Conservation (phyloP, 352 stramenopile species). For the Achlya hypogyna region DNA sequence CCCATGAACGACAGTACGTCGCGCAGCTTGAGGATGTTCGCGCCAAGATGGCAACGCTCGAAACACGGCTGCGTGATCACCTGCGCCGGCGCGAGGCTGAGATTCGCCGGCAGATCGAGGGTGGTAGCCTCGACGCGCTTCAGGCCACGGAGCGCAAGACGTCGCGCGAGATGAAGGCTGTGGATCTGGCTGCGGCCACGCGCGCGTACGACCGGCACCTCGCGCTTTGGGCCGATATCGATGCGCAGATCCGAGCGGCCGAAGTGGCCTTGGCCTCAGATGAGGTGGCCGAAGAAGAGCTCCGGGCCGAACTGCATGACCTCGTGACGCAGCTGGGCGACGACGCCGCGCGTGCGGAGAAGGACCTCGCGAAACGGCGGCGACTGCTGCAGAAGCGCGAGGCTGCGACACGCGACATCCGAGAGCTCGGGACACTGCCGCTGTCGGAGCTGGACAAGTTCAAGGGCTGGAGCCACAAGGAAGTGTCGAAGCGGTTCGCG, state of each 20-base stretch:
- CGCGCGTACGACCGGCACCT: conserved; percentile 57
- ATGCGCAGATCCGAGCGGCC: conserved; percentile 42
- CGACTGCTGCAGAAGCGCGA: conserved; percentile 87
- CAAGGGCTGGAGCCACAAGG: conserved; percentile 72
- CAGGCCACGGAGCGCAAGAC: conserved; percentile 54
- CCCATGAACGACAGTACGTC: conserved; percentile 79
- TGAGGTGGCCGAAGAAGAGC: conserved; percentile 33
- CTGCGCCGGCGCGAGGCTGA: conserved; percentile 80
- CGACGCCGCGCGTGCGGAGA: conserved; percentile 68
- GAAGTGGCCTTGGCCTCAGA: conserved; percentile 47
- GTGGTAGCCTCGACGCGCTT: conserved; percentile 50
- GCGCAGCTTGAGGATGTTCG: conserved; percentile 82
- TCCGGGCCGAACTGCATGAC: conserved; percentile 47
- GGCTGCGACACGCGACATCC: conserved; percentile 93
- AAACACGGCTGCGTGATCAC: conserved; percentile 89
- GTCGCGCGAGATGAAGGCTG: conserved; percentile 78
- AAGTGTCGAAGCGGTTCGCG: conserved; percentile 93
- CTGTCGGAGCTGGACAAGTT: conserved; percentile 90
- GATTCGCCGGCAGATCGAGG: conserved; percentile 42
- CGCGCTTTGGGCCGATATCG: conserved; percentile 44
- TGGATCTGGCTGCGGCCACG: conserved; percentile 82
- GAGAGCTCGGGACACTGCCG: conserved; percentile 94
- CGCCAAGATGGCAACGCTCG: conserved; percentile 77
- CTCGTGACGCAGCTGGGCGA: conserved; percentile 81
- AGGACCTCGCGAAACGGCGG: conserved; percentile 67